These are phyloP conservation scores for Ophiocordyceps camponoti-rufipedis DNA, from an alignment of 2,329 filamentous ascomycete species.

Conservation along the genomic window DNA sequence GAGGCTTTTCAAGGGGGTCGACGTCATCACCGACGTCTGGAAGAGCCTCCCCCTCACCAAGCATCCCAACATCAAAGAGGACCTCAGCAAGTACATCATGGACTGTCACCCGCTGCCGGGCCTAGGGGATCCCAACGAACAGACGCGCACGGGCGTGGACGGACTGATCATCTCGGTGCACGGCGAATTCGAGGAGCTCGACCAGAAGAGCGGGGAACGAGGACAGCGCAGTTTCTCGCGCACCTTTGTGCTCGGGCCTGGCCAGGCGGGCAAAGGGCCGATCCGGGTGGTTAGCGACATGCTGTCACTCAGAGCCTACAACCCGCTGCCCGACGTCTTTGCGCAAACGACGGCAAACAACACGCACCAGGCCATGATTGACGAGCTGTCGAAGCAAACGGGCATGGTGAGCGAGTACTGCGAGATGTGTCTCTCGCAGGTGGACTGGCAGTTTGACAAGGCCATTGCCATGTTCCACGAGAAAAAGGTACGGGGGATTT, in stretches of 20 bases:
- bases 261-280: constrained; percentile 39
- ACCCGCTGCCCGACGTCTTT: constrained; percentile 26
- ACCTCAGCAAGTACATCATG: constrained; percentile 59
- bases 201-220: constrained; percentile 33
- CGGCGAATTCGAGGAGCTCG: constrained; percentile 66
- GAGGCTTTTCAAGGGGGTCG: constrained; percentile 45
- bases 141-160: constrained; percentile 48
- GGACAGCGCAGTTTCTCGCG: constrained; percentile 66
- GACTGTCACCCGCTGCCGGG: constrained; percentile 62
- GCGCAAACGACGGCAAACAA: constrained; percentile 14
- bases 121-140: constrained; percentile 49
- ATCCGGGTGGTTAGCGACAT: constrained; percentile 69
- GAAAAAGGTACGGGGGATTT: constrained; percentile 44
- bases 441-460: constrained; percentile 60
- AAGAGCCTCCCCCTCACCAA: constrained; percentile 50
- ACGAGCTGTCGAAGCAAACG: constrained; percentile 59
- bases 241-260: constrained; percentile 62
- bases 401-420: constrained; percentile 67
- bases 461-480: constrained; percentile 60
- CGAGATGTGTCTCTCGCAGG: constrained; percentile 62
- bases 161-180: constrained; percentile 66
- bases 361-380: constrained; percentile 50
- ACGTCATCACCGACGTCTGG: constrained; percentile 52
- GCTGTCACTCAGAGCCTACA: constrained; percentile 52
- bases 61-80: constrained; percentile 51